phyloP scores from a whole-genome alignment of 2,329 filamentous ascomycete genomes.

The Xylaria sp. region DNA sequence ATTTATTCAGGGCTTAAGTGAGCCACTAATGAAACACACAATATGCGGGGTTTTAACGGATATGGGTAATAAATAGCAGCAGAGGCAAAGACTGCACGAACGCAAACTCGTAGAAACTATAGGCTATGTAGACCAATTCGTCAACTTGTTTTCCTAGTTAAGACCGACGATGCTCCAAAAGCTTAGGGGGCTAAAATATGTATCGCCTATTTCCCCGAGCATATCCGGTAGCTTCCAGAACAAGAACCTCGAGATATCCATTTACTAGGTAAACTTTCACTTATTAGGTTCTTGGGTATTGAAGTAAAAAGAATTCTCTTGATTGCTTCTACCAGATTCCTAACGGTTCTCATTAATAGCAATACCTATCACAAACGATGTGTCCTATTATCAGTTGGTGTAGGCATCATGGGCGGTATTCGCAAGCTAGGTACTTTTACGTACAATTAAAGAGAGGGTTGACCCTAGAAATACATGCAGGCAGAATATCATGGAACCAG shows the following conservation, averaged over 20 bases:
- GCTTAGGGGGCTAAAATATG: background rate
- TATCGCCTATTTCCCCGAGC: background rate
- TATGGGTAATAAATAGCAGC: background rate
- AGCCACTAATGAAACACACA: slow-evolving; percentile 8
- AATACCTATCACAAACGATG: background rate
- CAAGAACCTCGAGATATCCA: too few relatives aligned
- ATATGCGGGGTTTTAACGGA: slow-evolving; percentile 15
- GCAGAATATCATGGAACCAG: slow-evolving; percentile 5
- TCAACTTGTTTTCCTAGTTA: background rate
- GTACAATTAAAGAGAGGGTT: slow-evolving; percentile 19
- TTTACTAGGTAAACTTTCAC: background rate
- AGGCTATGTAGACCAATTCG: background rate
- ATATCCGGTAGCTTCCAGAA: too few relatives aligned
- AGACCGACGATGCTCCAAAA: background rate
- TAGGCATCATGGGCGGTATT: slow-evolving; percentile 11
- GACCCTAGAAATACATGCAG: slow-evolving; percentile 1
- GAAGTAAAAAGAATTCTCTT: background rate
- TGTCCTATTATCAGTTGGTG: slow-evolving; percentile 1
- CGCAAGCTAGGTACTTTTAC: slow-evolving; percentile 9
- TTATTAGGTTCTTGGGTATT: background rate
- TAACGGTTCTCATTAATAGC: background rate
- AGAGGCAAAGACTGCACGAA: background rate
- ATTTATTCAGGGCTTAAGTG: slow-evolving; percentile 8
- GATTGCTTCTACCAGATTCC: background rate
- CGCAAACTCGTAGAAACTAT: background rate